These are phyloP conservation scores for Boletus fagicola DNA, from an alignment of 768 basidiomycete species.

Conservation along the genomic window DNA sequence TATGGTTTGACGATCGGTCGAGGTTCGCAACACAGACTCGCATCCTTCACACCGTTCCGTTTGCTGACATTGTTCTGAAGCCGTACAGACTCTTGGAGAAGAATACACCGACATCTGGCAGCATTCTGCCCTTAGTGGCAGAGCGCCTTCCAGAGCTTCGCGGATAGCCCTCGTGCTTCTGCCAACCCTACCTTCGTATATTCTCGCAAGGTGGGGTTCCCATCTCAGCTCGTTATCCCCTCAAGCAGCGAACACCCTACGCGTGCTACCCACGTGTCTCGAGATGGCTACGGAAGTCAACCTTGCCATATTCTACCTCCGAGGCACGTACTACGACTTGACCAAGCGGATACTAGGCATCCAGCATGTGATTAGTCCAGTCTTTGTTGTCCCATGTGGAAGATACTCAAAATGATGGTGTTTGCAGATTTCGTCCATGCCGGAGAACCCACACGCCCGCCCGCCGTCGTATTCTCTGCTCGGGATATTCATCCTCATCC, in stretches of 20 bases:
- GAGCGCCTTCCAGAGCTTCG: constrained; percentile 43
- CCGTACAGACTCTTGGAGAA: constrained; percentile 82
- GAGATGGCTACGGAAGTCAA: constrained; percentile 68
- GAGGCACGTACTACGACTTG: constrained; percentile 76
- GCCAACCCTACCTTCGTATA: constrained; percentile 62
- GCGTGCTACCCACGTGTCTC: constrained; percentile 47
- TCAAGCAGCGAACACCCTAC: constrained; percentile 32
- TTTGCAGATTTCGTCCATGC: constrained; percentile 67
- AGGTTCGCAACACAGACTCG: constrained; percentile 43
- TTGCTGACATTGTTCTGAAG: constrained; percentile 37
- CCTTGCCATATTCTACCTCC: constrained; percentile 76
- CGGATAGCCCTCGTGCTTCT: constrained; percentile 62
- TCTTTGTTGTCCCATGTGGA: background rate
- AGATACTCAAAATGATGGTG: constrained; percentile 4
- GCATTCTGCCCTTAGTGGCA: constrained; percentile 44
- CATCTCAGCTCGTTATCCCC: constrained; percentile 35
- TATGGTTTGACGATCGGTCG: constrained; percentile 72
- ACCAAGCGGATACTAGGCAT: constrained; percentile 65
- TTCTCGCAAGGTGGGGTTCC: constrained; percentile 51
- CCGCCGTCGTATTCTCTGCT: constrained; percentile 88
- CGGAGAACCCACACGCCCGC: constrained; percentile 64
- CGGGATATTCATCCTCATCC: constrained; percentile 65
- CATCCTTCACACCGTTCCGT: background rate
- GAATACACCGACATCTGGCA: constrained; percentile 89
- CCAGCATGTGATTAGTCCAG: constrained; percentile 52